Evolutionary conservation across 2,329 filamentous ascomycete species (phyloP), one percentile per base, ranked within the genome.

Genomic region (Neopestalotiopsis clavispora): DNA sequence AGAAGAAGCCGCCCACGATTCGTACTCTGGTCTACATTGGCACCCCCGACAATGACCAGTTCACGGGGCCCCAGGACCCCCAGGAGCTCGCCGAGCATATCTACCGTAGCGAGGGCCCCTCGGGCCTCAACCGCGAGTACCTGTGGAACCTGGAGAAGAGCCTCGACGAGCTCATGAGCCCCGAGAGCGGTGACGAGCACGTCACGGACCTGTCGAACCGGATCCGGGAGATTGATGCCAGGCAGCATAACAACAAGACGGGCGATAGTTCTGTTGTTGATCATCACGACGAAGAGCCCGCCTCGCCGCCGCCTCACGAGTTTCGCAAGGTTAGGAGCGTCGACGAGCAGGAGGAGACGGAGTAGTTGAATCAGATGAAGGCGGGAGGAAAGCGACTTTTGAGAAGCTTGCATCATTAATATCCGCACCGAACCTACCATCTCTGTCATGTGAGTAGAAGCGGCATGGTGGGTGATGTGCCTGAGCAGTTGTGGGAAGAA

Each of bases 11-110:
- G 28, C 75, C 4, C 73, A 28, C 80, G 23, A 86, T 89, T 74
- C 80, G 78, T 67, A 85, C 87, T 69, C 88, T 98, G 71, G 94
- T 97, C 1, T 99, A 99, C 80, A 98, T 99, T 76, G 96, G 96
- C 28, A 92, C 97, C 2, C 96, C 96, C 0, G 90, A 92, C 60
- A 99, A 99, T 77, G 92, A 94, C 67, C 96, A 98, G 80, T 99
- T 99, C 77, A 86, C 95, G 49, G 94, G 94, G 0, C 90, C 91
- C 0, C 94, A 97, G 78, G 91, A 96, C 67, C 92, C 93, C 0
- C 89, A 94, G 75, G 79, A 83, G 57, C 86, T 98, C 65, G 95
- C 95, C 30, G 87, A 90, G 80, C 93, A 95, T 80, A 98, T 99
- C 75, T 87, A 90, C 74, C 83, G 83, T 62, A 94, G 93, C 75